Evolutionary conservation across 2,329 filamentous ascomycete genomes (phyloP), one percentile per base, ranked within the genome.

Genomic region (Pseudogymnoascus sp.): DNA sequence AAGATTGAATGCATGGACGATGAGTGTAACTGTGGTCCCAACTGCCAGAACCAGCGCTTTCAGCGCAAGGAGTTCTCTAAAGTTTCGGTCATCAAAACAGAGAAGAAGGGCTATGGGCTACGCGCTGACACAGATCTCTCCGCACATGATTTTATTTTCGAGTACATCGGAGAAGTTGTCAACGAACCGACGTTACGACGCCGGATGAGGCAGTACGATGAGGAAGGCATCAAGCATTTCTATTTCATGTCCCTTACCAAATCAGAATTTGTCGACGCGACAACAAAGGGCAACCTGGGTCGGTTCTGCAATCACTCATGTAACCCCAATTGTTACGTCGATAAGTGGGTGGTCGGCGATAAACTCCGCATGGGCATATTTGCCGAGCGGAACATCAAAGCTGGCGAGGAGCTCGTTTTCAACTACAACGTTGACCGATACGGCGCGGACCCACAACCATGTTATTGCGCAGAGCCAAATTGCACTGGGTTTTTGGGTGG

Each of bases 391-490:
- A 81, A 84, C 71, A 88, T 99, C 73, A 86, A 87, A 72, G 87
- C 90, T 16, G 94, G 94, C 63, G 94, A 99, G 75, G 94, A 99
- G 75, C 80, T 99, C 63, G 92, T 96, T 21, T 99, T 99, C 81
- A 97, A 99, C 79, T 99, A 99, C 84, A 99, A 99, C 71, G 94
- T 99, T 68, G 94, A 99, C 76, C 88, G 94, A 67, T 99, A 99
- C 73, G 94, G 94, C 67, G 92, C 94, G 47, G 92, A 99, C 70
- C 93, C 94, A 47, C 93, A 97, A 75, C 92, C 91, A 28, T 99
- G 94, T 77, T 97, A 97, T 76, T 99, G 94, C 75, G 92, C 86
- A 66, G 94, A 99, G 76, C 82, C 87, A 16, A 97, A 97, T 73
- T 99, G 94, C 76, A 91, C 92, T 18, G 94, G 94, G 62, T 97